Percentiles rank a stretch among this genome's conserved stretches.
Evolutionary conservation across 192 early-diverging fungal genomes (phyloP).

Genomic region (Gryganskiella cystojenkinii): DNA sequence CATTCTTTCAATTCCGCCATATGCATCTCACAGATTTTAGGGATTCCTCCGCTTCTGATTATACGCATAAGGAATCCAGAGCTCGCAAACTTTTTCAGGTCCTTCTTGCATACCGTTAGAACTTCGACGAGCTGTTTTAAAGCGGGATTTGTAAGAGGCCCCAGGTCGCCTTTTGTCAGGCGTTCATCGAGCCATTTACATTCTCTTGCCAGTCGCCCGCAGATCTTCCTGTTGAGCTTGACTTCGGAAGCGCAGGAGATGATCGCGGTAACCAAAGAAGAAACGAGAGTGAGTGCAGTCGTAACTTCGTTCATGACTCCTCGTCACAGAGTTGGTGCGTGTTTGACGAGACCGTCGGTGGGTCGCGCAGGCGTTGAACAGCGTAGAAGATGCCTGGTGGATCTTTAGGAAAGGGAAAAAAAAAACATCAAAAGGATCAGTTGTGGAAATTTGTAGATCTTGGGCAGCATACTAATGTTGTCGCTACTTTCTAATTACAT

Average conservation of each 20-base stretch:
- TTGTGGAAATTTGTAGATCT: too few relatives aligned
- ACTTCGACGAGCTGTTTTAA: conserved; percentile 1
- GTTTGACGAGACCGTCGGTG: not conserved
- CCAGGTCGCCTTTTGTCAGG: not conserved
- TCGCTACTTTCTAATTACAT: too few relatives aligned
- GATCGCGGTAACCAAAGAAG: conserved; percentile 5
- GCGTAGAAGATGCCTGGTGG: not conserved
- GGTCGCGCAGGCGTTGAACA: not conserved
- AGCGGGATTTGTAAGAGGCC: not conserved
- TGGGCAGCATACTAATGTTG: too few relatives aligned
- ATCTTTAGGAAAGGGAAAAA: not conserved
- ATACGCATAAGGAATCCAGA: conserved; percentile 12
- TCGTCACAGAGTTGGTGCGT: not conserved
- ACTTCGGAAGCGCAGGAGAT: not conserved
- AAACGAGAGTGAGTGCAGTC: not conserved
- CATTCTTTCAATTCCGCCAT: conserved; percentile 6
- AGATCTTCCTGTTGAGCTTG: conserved; percentile 11
- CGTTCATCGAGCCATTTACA: conserved; percentile 10
- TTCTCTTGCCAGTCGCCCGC: conserved; percentile 1
- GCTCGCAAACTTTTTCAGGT: conserved; percentile 15
- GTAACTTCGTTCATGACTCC: conserved; percentile 1
- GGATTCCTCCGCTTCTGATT: conserved; percentile 6
- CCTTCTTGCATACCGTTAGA: not conserved
- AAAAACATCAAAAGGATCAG: not conserved
- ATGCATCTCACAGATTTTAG: conserved; percentile 3